Percentiles rank a stretch among this genome's conserved stretches.
phyloP scores from a whole-genome alignment of 2,329 filamentous ascomycete genomes.

The Neocucurbitaria cava region DNA sequence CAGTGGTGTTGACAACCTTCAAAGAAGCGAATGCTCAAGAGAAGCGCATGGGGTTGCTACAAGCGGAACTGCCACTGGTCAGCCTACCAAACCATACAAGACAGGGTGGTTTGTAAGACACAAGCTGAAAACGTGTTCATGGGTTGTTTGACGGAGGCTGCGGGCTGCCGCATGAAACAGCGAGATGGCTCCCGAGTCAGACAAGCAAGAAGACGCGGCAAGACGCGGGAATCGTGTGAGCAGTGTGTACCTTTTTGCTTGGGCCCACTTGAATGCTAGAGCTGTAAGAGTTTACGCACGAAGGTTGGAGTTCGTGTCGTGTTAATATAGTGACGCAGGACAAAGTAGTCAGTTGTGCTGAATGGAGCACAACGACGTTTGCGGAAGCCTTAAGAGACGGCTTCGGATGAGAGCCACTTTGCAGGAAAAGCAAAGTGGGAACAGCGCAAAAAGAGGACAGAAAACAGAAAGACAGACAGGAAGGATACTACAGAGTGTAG shows the following conservation, averaged over 20 bases:
- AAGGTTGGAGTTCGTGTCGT: slow-evolving; percentile 37
- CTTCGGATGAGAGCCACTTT: slow-evolving; percentile 40
- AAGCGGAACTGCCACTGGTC: slow-evolving; percentile 46
- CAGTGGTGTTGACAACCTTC: slow-evolving; percentile 33
- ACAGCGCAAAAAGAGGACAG: slow-evolving; percentile 34
- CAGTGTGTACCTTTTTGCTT: slow-evolving; percentile 44
- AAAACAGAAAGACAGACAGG: slow-evolving; percentile 42
- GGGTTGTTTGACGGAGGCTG: slow-evolving; percentile 43
- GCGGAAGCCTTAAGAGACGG: slow-evolving; percentile 42
- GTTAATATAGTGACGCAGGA: slow-evolving; percentile 41
- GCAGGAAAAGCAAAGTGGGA: slow-evolving; percentile 44
- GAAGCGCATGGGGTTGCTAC: slow-evolving; percentile 37
- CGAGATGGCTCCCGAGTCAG: slow-evolving; percentile 43
- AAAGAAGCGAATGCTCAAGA: slow-evolving; percentile 37
- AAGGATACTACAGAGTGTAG: slow-evolving; percentile 37
- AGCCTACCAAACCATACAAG: slow-evolving; percentile 48
- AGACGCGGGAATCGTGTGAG: slow-evolving; percentile 11
- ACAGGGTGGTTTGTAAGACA: slow-evolving; percentile 47
- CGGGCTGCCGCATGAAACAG: slow-evolving; percentile 40
- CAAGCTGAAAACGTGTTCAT: slow-evolving; percentile 49
- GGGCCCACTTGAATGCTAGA: slow-evolving; percentile 33
- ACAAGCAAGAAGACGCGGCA: slow-evolving; percentile 34
- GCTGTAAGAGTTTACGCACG: slow-evolving; percentile 21
- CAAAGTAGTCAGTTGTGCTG: slow-evolving; percentile 39
- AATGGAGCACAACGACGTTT: slow-evolving; percentile 41